phyloP scores from a whole-genome alignment of 306 rosid species.

The Canavalia gladiata region DNA sequence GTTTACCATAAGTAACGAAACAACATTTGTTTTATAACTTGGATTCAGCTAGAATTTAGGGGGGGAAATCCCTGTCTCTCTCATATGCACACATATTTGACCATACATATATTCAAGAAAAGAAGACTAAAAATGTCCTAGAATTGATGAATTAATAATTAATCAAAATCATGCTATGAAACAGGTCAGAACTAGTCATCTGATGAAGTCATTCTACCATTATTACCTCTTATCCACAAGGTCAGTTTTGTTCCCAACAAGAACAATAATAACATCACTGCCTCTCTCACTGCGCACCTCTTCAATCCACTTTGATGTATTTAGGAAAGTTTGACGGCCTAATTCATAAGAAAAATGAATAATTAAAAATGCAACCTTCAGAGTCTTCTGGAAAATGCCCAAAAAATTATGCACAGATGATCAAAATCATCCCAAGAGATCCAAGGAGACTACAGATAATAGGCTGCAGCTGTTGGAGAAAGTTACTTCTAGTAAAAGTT shows the following conservation, averaged over 20 bases:
- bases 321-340: conserved; percentile 75
- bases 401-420: not conserved
- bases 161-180: not conserved
- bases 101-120: not conserved
- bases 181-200: not conserved
- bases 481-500: not conserved
- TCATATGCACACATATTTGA: not conserved
- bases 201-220: conserved; percentile 10
- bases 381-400: conserved; percentile 9
- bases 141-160: not conserved
- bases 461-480: conserved; percentile 3
- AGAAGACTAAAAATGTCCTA: not conserved
- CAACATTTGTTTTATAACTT: conserved; percentile 11
- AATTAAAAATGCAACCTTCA: conserved; percentile 38
- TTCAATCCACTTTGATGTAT: conserved; percentile 80
- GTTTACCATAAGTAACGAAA: not conserved
- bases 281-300: conserved; percentile 81
- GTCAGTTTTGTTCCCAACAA: conserved; percentile 82
- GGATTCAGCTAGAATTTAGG: not conserved
- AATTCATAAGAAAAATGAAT: conserved; percentile 26
- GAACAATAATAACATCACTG: conserved; percentile 74
- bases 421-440: conserved; percentile 40
- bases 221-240: conserved; percentile 79
- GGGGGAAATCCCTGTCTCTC: not conserved
- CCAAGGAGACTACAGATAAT: conserved; percentile 28